Evolutionary conservation across 2,329 filamentous ascomycete genomes (phyloP), one percentile per base, ranked within the genome.

Genomic region (Beauveria pseudobassiana): DNA sequence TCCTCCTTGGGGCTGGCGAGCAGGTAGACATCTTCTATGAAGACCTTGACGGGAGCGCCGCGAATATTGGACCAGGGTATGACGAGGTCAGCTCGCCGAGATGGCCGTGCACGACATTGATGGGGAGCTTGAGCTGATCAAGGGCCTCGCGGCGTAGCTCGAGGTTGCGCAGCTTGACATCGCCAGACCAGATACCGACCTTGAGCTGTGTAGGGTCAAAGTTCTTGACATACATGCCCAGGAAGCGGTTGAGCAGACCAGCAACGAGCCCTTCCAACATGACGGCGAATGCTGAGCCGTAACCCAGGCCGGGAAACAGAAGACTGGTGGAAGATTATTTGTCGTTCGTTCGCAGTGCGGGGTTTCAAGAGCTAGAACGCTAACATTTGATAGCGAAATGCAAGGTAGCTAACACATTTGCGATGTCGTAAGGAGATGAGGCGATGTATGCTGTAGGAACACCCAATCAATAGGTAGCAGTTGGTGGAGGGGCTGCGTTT

Each of bases 201-300:
- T 99, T 99, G 67, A 99, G 84, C 80, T 99, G 95, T 71, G 91
- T 89, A 60, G 95, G 91, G 76, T 99, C 95, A 74, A 99, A 99
- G 78, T 99, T 98, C 83, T 96, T 93, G 76, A 99, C 93, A 76
- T 99, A 99, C 89, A 98, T 96, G 83, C 95, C 96, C 85, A 99
- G 80, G 78, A 99, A 98, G 80, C 96, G 90, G 81, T 99, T 99
- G 70, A 99, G 88, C 81, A 99, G 83, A 77, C 93, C 96, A 70
- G 95, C 92, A 66, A 98, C 95, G 69, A 99, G 83, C 68, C 93
- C 91, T 84, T 99, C 95, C 79, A 99, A 86, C 95, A 99, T 99
- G 71, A 74, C 82, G 82, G 78, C 75, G 74, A 75, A 69, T 69
- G 71, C 75, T 73, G 73, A 80, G 86, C 82, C 89, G 85, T 91